phyloP scores from a whole-genome alignment of 768 basidiomycete species.

The Postia placenta region DNA sequence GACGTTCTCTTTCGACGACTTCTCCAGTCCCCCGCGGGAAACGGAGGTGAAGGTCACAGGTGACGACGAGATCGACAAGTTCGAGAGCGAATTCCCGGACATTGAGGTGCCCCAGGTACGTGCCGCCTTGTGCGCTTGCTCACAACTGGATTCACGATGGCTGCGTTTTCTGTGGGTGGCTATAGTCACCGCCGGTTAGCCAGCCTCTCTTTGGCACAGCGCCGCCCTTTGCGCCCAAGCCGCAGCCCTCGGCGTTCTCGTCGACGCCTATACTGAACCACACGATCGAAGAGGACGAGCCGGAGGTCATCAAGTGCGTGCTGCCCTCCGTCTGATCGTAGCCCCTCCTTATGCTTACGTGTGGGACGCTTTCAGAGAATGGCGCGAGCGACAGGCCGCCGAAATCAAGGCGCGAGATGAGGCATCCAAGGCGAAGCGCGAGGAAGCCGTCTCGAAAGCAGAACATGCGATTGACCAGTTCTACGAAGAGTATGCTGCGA shows the following conservation, averaged over 20 bases:
- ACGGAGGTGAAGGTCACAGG: conserved; percentile 77
- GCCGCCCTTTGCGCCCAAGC: conserved; percentile 68
- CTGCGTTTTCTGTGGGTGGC: conserved; percentile 14
- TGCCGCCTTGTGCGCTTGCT: too few relatives aligned
- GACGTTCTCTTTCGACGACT: conserved; percentile 63
- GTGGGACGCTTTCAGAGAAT: conserved; percentile 45
- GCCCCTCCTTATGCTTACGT: neutral
- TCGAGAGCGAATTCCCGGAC: conserved; percentile 82
- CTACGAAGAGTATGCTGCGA: conserved; percentile 80
- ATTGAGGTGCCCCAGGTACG: conserved; percentile 48
- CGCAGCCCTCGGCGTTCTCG: conserved; percentile 64
- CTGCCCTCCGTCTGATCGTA: neutral
- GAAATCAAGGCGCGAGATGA: conserved; percentile 85
- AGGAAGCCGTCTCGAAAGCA: conserved; percentile 79
- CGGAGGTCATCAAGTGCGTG: conserved; percentile 76
- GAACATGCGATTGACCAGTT: conserved; percentile 86
- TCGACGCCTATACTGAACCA: conserved; percentile 72
- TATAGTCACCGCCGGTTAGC: conserved; percentile 7
- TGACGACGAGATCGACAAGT: conserved; percentile 80
- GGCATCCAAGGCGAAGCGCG: conserved; percentile 64
- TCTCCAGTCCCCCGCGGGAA: conserved; percentile 42
- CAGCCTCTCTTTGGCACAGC: conserved; percentile 41
- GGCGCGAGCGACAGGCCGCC: conserved; percentile 81
- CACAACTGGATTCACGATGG: conserved; percentile 16
- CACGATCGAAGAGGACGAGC: conserved; percentile 69